These are phyloP conservation scores for Dipteronia dyeriana DNA, from an alignment of 345 rosid species.

Conservation along the genomic window DNA sequence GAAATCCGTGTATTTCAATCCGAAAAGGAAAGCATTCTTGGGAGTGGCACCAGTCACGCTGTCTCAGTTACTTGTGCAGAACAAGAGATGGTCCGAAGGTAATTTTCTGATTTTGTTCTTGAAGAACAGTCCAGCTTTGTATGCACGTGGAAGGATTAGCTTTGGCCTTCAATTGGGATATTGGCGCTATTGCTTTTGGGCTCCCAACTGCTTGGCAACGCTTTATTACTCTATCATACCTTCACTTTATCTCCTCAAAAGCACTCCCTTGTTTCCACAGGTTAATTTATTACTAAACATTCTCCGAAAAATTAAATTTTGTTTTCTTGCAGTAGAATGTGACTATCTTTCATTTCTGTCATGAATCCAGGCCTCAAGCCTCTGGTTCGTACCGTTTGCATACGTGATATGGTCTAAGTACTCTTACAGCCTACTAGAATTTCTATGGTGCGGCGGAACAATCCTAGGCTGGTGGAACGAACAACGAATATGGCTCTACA, in stretches of 20 bases:
- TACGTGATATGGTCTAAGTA: constrained; percentile 13
- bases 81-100: constrained; percentile 84
- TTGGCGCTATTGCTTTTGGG: constrained; percentile 51
- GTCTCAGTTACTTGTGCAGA: constrained; percentile 63
- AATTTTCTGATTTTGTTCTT: constrained; percentile 64
- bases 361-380: constrained; percentile 33
- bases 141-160: constrained; percentile 54
- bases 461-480: constrained; percentile 28
- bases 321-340: too few species aligned
- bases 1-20: constrained; percentile 60
- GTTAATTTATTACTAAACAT: constrained; percentile 23
- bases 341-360: not conserved
- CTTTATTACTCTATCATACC: constrained; percentile 54
- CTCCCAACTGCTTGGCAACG: constrained; percentile 30
- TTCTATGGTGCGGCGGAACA: not conserved
- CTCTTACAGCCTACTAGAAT: constrained; percentile 14
- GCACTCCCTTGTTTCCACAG: constrained; percentile 70
- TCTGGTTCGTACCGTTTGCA: constrained; percentile 23
- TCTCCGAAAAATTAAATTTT: not conserved
- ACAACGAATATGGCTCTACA: constrained; percentile 71
- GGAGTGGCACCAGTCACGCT: constrained; percentile 63
- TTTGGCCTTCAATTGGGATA: constrained; percentile 51
- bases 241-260: constrained; percentile 59
- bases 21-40: constrained; percentile 54
- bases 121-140: constrained; percentile 55